Conservation (phyloP, 2,329 filamentous ascomycete genomes). For the Aspergillus sp. region DNA sequence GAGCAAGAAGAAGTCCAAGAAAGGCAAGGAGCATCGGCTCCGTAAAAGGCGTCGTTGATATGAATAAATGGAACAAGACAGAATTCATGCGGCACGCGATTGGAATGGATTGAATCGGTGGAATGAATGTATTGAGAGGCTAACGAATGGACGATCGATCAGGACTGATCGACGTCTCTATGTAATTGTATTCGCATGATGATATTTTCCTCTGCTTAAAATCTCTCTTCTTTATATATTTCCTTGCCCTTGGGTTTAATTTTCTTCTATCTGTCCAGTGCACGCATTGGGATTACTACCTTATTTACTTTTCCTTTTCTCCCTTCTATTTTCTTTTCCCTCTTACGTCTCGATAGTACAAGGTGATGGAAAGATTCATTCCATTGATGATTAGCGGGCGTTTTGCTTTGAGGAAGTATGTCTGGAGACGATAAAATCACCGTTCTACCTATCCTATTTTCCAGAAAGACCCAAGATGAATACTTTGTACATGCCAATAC, state of each 20-base stretch:
- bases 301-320: background rate
- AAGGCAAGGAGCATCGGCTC: conserved; percentile 50
- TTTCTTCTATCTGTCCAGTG: too few relatives aligned
- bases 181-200: conserved; percentile 1
- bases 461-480: background rate
- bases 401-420: background rate
- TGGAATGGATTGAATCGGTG: background rate
- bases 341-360: background rate
- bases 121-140: background rate
- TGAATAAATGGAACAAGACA: background rate
- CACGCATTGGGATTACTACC: background rate
- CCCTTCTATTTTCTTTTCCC: background rate
- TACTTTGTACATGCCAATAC: too few relatives aligned
- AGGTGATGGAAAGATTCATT: background rate
- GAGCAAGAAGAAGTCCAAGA: conserved; percentile 51
- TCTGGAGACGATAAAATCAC: background rate
- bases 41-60: conserved; percentile 37
- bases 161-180: background rate
- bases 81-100: too few relatives aligned
- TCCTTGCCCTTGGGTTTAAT: too few relatives aligned
- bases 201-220: background rate
- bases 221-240: too few relatives aligned
- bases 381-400: conserved; percentile 13
- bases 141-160: background rate
- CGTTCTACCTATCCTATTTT: background rate